Evolutionary conservation across 1,284 basidiomycete genomes (phyloP).

Genomic region (Hortiboletus rubellus): DNA sequence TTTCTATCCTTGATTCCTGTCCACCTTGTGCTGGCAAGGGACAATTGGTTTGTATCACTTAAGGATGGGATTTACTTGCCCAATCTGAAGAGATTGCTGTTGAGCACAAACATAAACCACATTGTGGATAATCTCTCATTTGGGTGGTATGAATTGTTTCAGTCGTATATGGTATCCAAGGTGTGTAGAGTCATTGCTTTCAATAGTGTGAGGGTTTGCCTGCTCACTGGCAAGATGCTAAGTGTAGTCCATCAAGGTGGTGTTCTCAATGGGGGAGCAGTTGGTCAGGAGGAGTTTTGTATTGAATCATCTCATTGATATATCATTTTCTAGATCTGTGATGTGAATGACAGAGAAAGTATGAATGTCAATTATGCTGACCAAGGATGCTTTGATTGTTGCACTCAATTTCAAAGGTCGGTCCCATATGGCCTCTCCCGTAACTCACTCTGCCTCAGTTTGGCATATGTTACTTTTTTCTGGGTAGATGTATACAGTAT

Average conservation of each 20-base stretch:
- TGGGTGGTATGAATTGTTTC: slow-evolving; percentile 68
- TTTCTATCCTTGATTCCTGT: slow-evolving; percentile 64
- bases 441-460: background rate
- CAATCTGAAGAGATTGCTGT: slow-evolving; percentile 49
- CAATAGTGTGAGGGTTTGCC: rapidly evolving
- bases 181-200: slow-evolving; percentile 27
- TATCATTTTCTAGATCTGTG: slow-evolving; percentile 64
- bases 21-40: slow-evolving; percentile 56
- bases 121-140: slow-evolving; percentile 57
- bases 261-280: slow-evolving; percentile 69
- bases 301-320: slow-evolving; percentile 62
- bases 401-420: slow-evolving; percentile 64
- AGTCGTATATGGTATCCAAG: slow-evolving; percentile 60
- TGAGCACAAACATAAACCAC: slow-evolving; percentile 56
- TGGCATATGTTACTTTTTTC: background rate
- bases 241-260: slow-evolving; percentile 57
- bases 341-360: slow-evolving; percentile 68
- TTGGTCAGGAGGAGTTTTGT: slow-evolving; percentile 64
- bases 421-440: background rate
- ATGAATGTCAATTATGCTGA: slow-evolving; percentile 68
- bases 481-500: slow-evolving; percentile 45
- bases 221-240: background rate
- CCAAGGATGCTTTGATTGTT: slow-evolving; percentile 52
- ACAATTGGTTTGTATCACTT: slow-evolving; percentile 60
- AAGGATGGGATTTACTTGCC: slow-evolving; percentile 57